Percentiles rank a stretch among this genome's conserved stretches.
Evolutionary conservation across 1,284 basidiomycete species (phyloP).

Genomic region (Pseudozyma pruni): DNA sequence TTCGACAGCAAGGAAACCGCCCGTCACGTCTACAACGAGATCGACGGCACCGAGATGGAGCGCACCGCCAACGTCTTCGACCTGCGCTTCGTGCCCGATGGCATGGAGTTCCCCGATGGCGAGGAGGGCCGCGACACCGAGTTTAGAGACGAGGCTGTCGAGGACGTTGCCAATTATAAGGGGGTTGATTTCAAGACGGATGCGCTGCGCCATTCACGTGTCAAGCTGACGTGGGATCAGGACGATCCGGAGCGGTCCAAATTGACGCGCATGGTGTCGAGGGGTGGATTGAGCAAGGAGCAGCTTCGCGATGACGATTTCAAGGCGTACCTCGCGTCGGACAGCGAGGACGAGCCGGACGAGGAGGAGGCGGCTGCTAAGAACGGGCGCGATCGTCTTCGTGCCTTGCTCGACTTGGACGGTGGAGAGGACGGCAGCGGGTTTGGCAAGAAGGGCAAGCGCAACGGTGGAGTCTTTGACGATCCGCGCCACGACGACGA

Average conservation of each 20-base stretch:
- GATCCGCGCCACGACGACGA: slow-evolving; percentile 48
- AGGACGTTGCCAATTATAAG: slow-evolving; percentile 76
- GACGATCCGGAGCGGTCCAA: slow-evolving; percentile 90
- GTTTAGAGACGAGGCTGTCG: slow-evolving; percentile 75
- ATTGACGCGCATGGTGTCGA: slow-evolving; percentile 70
- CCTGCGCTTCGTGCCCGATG: slow-evolving; percentile 75
- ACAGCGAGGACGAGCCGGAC: slow-evolving; percentile 51
- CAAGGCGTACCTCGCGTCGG: slow-evolving; percentile 65
- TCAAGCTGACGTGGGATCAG: slow-evolving; percentile 98
- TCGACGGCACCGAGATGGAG: slow-evolving; percentile 95
- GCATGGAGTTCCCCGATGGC: slow-evolving; percentile 81
- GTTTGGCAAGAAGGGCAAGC: slow-evolving; percentile 34
- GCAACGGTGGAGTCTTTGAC: slow-evolving; percentile 49
- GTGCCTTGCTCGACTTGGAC: slow-evolving; percentile 58
- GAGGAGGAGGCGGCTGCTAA: slow-evolving; percentile 38
- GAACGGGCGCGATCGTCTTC: slow-evolving; percentile 44
- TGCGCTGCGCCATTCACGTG: slow-evolving; percentile 95
- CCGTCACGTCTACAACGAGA: slow-evolving; percentile 82
- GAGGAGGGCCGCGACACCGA: slow-evolving; percentile 81
- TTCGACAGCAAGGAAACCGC: slow-evolving; percentile 85
- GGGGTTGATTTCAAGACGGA: slow-evolving; percentile 93
- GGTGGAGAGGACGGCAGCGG: slow-evolving; percentile 27
- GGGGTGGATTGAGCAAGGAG: slow-evolving; percentile 43
- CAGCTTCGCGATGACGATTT: slow-evolving; percentile 65
- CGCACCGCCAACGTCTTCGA: slow-evolving; percentile 97